These are phyloP conservation scores for Botryosphaeria dothidea DNA, from an alignment of 2,329 filamentous ascomycete genomes.

Conservation along the genomic window DNA sequence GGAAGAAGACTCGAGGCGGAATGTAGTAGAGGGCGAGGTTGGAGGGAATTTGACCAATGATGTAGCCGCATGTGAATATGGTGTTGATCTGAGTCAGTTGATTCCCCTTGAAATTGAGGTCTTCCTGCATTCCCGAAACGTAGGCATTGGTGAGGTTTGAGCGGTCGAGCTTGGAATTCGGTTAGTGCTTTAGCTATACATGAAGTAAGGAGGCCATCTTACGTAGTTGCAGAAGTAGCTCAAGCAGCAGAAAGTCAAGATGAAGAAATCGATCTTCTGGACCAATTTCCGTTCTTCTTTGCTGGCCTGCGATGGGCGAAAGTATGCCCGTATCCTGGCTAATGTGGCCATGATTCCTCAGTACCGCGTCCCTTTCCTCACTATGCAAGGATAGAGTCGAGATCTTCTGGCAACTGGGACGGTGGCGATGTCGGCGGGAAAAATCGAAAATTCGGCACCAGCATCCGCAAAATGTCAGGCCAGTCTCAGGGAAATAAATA, in stretches of 20 bases:
- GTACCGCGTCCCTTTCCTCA: neutral
- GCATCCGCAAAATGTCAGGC: neutral
- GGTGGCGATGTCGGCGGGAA: neutral
- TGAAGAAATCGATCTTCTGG: conserved; percentile 65
- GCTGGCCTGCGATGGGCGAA: conserved; percentile 36
- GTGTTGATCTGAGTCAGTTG: conserved; percentile 54
- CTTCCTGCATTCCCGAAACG: conserved; percentile 44
- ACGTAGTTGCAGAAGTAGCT: conserved; percentile 39
- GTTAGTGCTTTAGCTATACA: neutral
- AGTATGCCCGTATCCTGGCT: conserved; percentile 25
- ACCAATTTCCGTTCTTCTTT: conserved; percentile 49
- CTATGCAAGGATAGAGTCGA: neutral
- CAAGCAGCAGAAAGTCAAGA: conserved; percentile 64
- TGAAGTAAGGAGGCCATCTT: neutral
- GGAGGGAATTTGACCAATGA: conserved; percentile 61
- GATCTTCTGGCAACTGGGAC: neutral
- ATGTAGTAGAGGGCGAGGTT: conserved; percentile 65
- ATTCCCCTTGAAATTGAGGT: conserved; percentile 40
- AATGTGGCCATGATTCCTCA: neutral
- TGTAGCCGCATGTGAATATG: conserved; percentile 35
- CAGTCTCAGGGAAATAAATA: neutral
- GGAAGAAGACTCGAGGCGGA: conserved; percentile 64
- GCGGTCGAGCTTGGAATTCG: conserved; percentile 34
- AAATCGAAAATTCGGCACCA: conserved; percentile 9
- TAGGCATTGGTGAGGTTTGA: conserved; percentile 47